Conservation (phyloP, 805 yeast genomes). For the Candida multigemmis region DNA sequence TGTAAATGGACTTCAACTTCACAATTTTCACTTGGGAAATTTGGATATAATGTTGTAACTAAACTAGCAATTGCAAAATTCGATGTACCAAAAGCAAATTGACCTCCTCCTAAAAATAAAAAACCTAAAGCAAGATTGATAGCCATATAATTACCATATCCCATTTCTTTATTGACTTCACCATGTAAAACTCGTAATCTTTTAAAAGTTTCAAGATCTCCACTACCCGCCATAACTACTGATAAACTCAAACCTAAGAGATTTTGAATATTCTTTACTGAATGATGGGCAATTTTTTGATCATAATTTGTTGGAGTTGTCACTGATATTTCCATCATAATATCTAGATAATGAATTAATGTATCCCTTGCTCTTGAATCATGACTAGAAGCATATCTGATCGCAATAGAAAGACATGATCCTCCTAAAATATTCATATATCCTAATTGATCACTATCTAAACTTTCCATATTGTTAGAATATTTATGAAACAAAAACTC, state of each 20-base stretch:
- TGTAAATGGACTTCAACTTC: conserved; percentile 61
- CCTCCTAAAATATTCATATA: conserved; percentile 68
- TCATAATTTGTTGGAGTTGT: conserved; percentile 44
- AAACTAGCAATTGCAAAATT: conserved; percentile 61
- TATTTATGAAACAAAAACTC: conserved; percentile 22
- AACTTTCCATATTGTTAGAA: conserved; percentile 6
- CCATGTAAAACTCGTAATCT: conserved; percentile 67
- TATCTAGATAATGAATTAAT: conserved; percentile 46
- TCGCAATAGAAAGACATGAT: conserved; percentile 60
- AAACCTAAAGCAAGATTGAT: conserved; percentile 80
- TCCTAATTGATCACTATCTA: conserved; percentile 56
- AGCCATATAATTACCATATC: conserved; percentile 70
- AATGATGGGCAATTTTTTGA: conserved; percentile 42
- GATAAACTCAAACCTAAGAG: conserved; percentile 57
- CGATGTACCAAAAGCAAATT: conserved; percentile 63
- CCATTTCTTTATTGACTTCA: conserved; percentile 32
- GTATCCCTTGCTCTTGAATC: conserved; percentile 45
- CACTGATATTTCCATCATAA: conserved; percentile 33
- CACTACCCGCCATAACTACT: conserved; percentile 82
- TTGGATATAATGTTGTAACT: conserved; percentile 70
- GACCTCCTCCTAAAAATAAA: conserved; percentile 87
- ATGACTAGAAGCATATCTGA: conserved; percentile 68
- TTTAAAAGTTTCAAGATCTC: conserved; percentile 72
- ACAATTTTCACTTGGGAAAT: conserved; percentile 39
- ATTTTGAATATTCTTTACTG: conserved; percentile 49